phyloP scores from a whole-genome alignment of 805 yeast genomes.

The Spathaspora hagerdaliae region DNA sequence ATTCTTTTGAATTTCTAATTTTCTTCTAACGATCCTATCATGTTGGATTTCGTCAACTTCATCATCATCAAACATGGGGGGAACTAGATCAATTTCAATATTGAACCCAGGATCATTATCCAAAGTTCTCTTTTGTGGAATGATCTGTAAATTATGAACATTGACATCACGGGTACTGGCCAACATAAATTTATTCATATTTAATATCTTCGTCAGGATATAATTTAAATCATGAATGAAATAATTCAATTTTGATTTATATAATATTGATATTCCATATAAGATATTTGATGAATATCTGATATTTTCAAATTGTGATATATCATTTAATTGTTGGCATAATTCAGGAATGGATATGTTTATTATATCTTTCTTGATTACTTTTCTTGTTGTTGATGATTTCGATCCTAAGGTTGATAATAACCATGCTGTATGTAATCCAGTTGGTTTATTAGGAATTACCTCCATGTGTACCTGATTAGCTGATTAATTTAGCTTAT shows the following conservation, averaged over 20 bases:
- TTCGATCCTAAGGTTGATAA: slow-evolving; percentile 40
- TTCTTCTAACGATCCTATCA: slow-evolving; percentile 9
- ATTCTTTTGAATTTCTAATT: slow-evolving; percentile 10
- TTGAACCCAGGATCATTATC: slow-evolving; percentile 23
- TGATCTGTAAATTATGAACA: not conserved
- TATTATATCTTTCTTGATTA: slow-evolving; percentile 27
- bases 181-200: not conserved
- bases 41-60: slow-evolving; percentile 5
- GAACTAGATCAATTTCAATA: slow-evolving; percentile 20
- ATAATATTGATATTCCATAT: slow-evolving; percentile 46
- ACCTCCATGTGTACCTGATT: not conserved
- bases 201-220: slow-evolving; percentile 2
- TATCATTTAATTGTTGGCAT: slow-evolving; percentile 21
- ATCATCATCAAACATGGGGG: slow-evolving; percentile 4
- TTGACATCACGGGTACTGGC: not conserved
- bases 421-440: slow-evolving; percentile 29
- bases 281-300: slow-evolving; percentile 41
- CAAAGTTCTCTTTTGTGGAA: not conserved
- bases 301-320: slow-evolving; percentile 5
- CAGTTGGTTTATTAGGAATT: slow-evolving; percentile 5
- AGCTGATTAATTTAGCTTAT: too few relatives aligned
- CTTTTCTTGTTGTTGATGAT: slow-evolving; percentile 14
- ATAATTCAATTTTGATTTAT: slow-evolving; percentile 46
- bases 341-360: slow-evolving; percentile 39
- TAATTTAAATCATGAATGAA: slow-evolving; percentile 30